Conservation (phyloP, 306 rosid species). For the Cicer chorassanicum region DNA sequence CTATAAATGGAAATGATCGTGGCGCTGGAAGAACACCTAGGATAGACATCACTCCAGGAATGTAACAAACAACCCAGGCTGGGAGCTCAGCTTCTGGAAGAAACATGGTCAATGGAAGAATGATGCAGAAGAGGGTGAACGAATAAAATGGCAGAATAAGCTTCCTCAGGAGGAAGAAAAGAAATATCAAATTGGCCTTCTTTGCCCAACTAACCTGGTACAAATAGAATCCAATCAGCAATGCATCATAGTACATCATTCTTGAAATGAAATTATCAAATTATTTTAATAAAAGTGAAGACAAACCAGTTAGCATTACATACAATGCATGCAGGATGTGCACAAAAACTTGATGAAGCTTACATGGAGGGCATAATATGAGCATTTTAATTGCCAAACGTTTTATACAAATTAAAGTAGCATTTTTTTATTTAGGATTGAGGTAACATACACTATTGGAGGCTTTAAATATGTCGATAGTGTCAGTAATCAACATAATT, state of each 20-base stretch:
- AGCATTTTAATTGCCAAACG: slow-evolving; percentile 26
- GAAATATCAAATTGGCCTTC: slow-evolving; percentile 85
- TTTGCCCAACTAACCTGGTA: slow-evolving; percentile 80
- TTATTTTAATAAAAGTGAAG: slow-evolving; percentile 23
- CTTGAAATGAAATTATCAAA: slow-evolving; percentile 44
- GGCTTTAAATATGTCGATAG: slow-evolving; percentile 1
- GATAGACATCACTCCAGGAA: slow-evolving; percentile 95
- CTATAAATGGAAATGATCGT: slow-evolving; percentile 84
- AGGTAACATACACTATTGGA: not conserved
- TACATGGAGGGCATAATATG: not conserved
- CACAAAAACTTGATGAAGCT: slow-evolving; percentile 5
- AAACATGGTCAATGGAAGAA: slow-evolving; percentile 98
- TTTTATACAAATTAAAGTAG: slow-evolving; percentile 5
- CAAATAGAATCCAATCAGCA: slow-evolving; percentile 42
- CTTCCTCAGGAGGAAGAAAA: slow-evolving; percentile 94
- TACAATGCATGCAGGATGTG: not conserved
- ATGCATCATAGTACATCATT: slow-evolving; percentile 18
- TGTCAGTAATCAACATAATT: slow-evolving; percentile 33
- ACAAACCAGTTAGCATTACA: slow-evolving; percentile 35
- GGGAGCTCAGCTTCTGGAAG: slow-evolving; percentile 99
- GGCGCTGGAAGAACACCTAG: slow-evolving; percentile 87
- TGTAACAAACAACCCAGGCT: slow-evolving; percentile 92
- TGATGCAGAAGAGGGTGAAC: slow-evolving; percentile 94
- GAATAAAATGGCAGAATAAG: slow-evolving; percentile 97
- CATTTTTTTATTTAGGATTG: slow-evolving; percentile 8